Base-by-base conservation (phyloP, 768 basidiomycete species). In the Dictyophora rubrovolvata region DNA sequence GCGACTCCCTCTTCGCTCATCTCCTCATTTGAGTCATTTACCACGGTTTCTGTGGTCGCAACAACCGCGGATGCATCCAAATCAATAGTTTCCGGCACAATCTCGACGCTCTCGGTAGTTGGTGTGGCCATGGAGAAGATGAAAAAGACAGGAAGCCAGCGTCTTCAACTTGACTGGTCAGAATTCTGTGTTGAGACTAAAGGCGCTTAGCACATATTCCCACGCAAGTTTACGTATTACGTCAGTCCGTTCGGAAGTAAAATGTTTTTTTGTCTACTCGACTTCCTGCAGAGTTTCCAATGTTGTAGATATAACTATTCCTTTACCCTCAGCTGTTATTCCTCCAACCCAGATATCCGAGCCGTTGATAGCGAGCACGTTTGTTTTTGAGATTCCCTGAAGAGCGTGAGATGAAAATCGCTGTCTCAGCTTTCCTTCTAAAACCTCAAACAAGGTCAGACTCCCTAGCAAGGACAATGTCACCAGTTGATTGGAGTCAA, bases 401-500 rank as follows among this genome's bases (percentile, higher is more conserved):
- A 76, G 74, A 49, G 79, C 70, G 20, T 70, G 70, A 54, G 71
- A 72, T 81, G 83, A 85, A 7, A 70, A 64, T 34, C 76, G 71
- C 46, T 74, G 71, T 14, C 71, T 69, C 5, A 72, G 73, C 23
- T 72, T 66, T 8, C 67, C 68, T 10, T 70, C 70, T 51, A 75
- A 71, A 8, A 87, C 67, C 36, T 72, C 70, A 64, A 81, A 81
- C 49, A 77, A 77, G 2, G 72, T 73, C 10, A 89, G 63, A 9
- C 68, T 75, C 1, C 88, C 88, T 20, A 85, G 72, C 21, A 89
- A 70, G 2, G 86, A 85, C 22, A 82, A 85, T 18, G 78, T 70
- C 7, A 81, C 68, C 54, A 89, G 67, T 35, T 68, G 71, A 47
- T 73, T 71, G 1, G 79, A 60, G 18, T 72, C 74, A 9, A 73